Percentiles rank a stretch among this genome's conserved stretches.
Conservation (phyloP, 2,329 filamentous ascomycete species). For the Phyllosticta citriasiana region DNA sequence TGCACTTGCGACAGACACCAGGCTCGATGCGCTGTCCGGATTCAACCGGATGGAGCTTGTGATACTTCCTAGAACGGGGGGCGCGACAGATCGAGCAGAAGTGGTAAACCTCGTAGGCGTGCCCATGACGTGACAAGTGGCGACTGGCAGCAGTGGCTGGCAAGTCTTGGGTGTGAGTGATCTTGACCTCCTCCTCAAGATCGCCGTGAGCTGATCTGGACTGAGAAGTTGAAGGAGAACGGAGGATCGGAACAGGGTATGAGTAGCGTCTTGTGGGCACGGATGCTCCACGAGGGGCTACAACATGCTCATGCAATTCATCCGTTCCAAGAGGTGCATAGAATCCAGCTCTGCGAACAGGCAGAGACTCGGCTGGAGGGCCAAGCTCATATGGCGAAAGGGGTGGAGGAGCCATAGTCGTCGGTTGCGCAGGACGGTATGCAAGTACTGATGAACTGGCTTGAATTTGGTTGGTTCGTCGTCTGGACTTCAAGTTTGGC, state of each 20-base stretch:
- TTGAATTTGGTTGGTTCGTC: background rate
- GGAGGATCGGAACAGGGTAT: background rate
- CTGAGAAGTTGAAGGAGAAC: background rate
- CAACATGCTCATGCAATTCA: background rate
- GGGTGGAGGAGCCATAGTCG: background rate
- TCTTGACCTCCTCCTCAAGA: slow-evolving; percentile 7
- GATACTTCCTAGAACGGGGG: slow-evolving; percentile 25
- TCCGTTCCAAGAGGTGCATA: background rate
- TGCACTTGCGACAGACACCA: slow-evolving; percentile 22
- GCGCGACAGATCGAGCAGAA: slow-evolving; percentile 25
- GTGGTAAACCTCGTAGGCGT: slow-evolving; percentile 17
- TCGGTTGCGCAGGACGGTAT: background rate
- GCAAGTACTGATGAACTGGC: background rate
- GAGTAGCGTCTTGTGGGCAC: background rate
- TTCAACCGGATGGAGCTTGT: slow-evolving; percentile 25
- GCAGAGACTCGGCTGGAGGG: background rate
- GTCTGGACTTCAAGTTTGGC: background rate
- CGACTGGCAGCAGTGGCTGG: slow-evolving; percentile 13
- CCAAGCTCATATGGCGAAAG: background rate
- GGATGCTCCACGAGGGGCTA: background rate
- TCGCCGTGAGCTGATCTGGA: slow-evolving; percentile 4
- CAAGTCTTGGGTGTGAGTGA: slow-evolving; percentile 1
- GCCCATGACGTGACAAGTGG: background rate
- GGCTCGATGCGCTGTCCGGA: slow-evolving; percentile 20
- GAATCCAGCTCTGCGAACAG: background rate